phyloP scores from a whole-genome alignment of 768 basidiomycete species.

The Serendipita vermifera region DNA sequence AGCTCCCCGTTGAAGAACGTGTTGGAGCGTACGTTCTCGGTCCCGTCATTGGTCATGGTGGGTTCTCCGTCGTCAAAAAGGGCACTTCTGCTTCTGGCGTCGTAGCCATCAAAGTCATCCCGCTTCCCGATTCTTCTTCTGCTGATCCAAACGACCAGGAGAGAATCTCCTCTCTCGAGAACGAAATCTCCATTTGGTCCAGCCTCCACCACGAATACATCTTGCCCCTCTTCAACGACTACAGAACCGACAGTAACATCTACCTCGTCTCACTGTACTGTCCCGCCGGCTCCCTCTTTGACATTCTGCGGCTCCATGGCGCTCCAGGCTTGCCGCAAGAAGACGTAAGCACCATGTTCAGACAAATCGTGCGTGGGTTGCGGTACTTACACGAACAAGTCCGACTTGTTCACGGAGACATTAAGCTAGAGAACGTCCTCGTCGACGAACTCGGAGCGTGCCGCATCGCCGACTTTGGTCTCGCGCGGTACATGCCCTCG shows the following conservation, averaged over 20 bases:
- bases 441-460: slow-evolving; percentile 83
- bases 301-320: slow-evolving; percentile 64
- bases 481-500: slow-evolving; percentile 55
- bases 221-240: slow-evolving; percentile 61
- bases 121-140: slow-evolving; percentile 26
- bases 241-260: slow-evolving; percentile 48
- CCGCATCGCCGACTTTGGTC: slow-evolving; percentile 75
- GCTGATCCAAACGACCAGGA: slow-evolving; percentile 28
- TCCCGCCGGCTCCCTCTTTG: slow-evolving; percentile 72
- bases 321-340: slow-evolving; percentile 56
- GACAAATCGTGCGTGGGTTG: slow-evolving; percentile 71
- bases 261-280: slow-evolving; percentile 77
- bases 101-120: slow-evolving; percentile 77
- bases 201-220: slow-evolving; percentile 74
- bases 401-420: slow-evolving; percentile 75
- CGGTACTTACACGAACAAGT: slow-evolving; percentile 71
- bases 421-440: slow-evolving; percentile 95
- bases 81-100: slow-evolving; percentile 49
- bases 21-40: slow-evolving; percentile 48
- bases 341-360: slow-evolving; percentile 73
- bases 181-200: slow-evolving; percentile 62
- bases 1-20: neutral
- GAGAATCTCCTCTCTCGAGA: slow-evolving; percentile 45
- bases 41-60: slow-evolving; percentile 61
- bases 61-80: slow-evolving; percentile 65